phyloP scores from a whole-genome alignment of 805 yeast genomes.

The Yamadazyma takamatsuzukensis region DNA sequence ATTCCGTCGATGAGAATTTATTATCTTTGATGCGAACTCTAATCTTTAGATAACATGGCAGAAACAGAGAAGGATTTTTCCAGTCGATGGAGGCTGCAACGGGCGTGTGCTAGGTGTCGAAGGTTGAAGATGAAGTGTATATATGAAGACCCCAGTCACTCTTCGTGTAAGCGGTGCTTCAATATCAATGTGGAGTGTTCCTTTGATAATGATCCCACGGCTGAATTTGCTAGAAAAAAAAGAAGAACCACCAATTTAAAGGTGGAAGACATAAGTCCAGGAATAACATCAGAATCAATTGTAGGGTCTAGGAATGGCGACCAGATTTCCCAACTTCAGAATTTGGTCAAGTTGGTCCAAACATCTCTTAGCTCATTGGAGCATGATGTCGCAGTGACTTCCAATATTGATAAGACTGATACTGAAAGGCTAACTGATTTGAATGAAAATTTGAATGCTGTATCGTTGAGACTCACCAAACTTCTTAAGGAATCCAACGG shows the following conservation, averaged over 20 bases:
- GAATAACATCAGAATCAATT: conserved; percentile 11
- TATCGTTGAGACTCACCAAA: conserved; percentile 5
- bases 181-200: conserved; percentile 45
- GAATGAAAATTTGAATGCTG: conserved; percentile 1
- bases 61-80: no score
- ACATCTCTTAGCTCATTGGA: conserved; percentile 13
- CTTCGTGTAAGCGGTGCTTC: conserved; percentile 45
- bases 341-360: conserved; percentile 10
- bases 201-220: conserved; percentile 50
- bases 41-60: no score
- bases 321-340: conserved; percentile 14
- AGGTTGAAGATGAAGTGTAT: conserved; percentile 51
- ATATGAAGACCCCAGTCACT: conserved; percentile 43
- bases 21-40: no score
- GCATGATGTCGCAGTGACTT: conserved; percentile 10
- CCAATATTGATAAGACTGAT: conserved; percentile 6
- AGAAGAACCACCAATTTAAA: conserved; percentile 18
- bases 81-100: conserved; percentile 40
- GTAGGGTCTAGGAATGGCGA: conserved; percentile 12
- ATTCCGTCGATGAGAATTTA: no score
- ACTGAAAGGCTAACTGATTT: conserved; percentile 8
- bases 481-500: conserved; percentile 4
- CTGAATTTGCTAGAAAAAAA: conserved; percentile 34
- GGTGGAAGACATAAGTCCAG: conserved; percentile 11
- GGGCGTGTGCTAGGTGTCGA: conserved; percentile 57